Base-by-base conservation (phyloP, 2,329 filamentous ascomycete species). In the Penicillium sclerotiorum region DNA sequence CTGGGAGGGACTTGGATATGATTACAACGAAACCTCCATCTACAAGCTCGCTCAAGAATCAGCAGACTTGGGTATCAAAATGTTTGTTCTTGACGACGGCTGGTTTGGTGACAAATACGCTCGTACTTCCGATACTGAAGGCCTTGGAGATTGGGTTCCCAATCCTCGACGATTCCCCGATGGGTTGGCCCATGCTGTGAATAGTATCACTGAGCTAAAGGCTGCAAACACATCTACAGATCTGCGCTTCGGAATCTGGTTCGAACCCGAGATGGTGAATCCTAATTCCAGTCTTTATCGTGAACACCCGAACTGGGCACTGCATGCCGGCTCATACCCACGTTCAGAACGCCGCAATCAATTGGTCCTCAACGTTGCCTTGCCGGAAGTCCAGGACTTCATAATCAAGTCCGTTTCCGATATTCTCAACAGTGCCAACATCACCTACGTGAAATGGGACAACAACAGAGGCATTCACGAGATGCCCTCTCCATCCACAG, bases 221-320 rank as follows among this genome's bases (percentile, higher is more conserved):
- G 75, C 77, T 0, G 66, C 73, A 2, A 77, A 80, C 23, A 73
- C 78, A 0, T 73, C 75, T 0, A 69, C 72, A 0, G 73, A 78
- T 2, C 64, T 87, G 39, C 73, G 77, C 11, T 87, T 87, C 55
- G 84, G 84, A 13, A 74, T 87, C 3, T 87, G 84, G 84, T 75
- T 87, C 2, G 85, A 87, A 61, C 84, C 83, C 0, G 84, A 87
- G 58, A 87, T 87, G 85, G 79, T 86, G 42, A 85, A 83, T 49
- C 79, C 80, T 1, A 80, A 83, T 45, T 86, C 84, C 0, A 77
- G 73, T 2, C 72, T 87, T 2, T 87, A 87, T 61, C 65, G 76
- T 1, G 69, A 81, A 37, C 84, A 87, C 55, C 84, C 84, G 0
- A 83, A 87, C 47, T 87, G 84, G 84, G 82, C 75, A 3, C 59